phyloP scores from a whole-genome alignment of 352 stramenopile genomes.

The Globisporangium okanoganense region DNA sequence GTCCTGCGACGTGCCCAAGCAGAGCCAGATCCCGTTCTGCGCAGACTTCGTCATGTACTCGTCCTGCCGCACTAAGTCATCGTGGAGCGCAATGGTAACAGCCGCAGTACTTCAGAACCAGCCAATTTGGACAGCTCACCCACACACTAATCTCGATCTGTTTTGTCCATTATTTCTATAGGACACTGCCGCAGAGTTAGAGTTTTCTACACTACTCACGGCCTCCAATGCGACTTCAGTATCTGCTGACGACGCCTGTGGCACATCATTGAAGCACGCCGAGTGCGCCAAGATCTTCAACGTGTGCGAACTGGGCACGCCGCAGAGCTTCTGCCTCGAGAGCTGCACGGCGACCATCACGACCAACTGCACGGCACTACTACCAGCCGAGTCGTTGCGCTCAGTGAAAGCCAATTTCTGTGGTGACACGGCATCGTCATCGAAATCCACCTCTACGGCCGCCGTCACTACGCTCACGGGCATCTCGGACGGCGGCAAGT shows the following conservation, averaged over 20 bases:
- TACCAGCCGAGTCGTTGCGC: constrained; percentile 13
- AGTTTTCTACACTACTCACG: constrained; percentile 34
- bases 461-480: constrained; percentile 15
- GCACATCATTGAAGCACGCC: constrained; percentile 31
- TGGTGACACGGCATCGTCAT: constrained; percentile 15
- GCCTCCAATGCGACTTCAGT: constrained; percentile 3
- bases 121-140: no score
- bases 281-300: constrained; percentile 61
- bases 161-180: constrained; percentile 13
- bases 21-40: constrained; percentile 53
- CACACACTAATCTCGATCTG: no score
- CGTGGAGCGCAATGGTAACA: constrained; percentile 46
- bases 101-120: background rate
- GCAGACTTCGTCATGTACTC: constrained; percentile 44
- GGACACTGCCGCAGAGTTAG: constrained; percentile 33
- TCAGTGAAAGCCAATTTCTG: constrained; percentile 27
- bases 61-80: constrained; percentile 42
- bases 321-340: constrained; percentile 48
- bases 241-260: constrained; percentile 20
- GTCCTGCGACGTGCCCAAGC: constrained; percentile 49
- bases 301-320: constrained; percentile 63
- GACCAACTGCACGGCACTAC: constrained; percentile 33
- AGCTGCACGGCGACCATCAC: constrained; percentile 37
- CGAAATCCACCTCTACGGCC: background rate
- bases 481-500: constrained; percentile 52